Evolutionary conservation across 306 rosid genomes (phyloP).

Genomic region (Hippophae rhamnoides): DNA sequence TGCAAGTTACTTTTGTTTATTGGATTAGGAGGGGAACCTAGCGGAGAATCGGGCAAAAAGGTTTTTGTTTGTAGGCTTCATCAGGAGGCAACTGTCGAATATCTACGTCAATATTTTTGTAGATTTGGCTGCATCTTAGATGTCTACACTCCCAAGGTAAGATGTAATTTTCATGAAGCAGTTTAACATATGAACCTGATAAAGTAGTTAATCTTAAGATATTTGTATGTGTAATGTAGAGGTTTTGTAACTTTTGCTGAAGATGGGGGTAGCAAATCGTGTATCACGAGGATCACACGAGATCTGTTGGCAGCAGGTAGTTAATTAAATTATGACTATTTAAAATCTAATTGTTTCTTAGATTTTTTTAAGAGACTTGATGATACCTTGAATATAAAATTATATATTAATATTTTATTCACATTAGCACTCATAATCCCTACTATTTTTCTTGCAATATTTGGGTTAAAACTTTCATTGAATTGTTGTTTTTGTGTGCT

Average conservation of each 20-base stretch:
- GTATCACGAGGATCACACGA: conserved; percentile 85
- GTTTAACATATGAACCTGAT: not conserved
- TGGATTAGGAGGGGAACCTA: conserved; percentile 62
- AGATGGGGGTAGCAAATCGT: conserved; percentile 83
- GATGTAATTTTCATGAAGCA: conserved; percentile 12
- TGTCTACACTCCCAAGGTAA: conserved; percentile 86
- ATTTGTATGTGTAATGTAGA: conserved; percentile 26
- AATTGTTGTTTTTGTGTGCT: too few species aligned
- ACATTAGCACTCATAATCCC: too few species aligned
- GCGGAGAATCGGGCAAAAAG: conserved; percentile 63
- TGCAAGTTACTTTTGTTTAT: conserved; percentile 11
- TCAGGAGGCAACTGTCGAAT: conserved; percentile 77
- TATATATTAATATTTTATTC: too few species aligned
- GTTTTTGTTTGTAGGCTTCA: conserved; percentile 87
- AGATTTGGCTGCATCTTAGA: conserved; percentile 86
- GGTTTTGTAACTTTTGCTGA: conserved; percentile 94
- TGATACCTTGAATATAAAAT: too few species aligned
- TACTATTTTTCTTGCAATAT: too few species aligned
- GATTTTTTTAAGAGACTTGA: too few species aligned
- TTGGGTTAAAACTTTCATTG: too few species aligned
- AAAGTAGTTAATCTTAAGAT: conserved; percentile 14
- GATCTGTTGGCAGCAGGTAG: conserved; percentile 84
- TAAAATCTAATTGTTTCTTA: too few species aligned
- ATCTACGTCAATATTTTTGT: conserved; percentile 86
- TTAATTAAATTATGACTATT: not conserved